These are phyloP conservation scores for Pyrenochaeta sp. DNA, from an alignment of 2,329 filamentous ascomycete species.

Conservation along the genomic window DNA sequence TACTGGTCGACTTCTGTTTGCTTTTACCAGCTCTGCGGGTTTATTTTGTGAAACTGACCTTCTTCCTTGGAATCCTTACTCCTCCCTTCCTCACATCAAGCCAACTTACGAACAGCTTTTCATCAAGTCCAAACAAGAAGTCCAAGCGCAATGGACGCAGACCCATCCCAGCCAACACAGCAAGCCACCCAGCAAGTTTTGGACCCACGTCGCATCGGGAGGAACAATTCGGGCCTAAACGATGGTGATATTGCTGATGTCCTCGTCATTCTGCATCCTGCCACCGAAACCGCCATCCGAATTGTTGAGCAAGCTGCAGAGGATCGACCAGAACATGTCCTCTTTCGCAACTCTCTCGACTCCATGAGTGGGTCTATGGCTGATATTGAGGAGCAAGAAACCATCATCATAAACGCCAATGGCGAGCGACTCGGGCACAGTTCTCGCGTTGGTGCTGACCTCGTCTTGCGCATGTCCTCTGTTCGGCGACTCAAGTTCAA, in stretches of 20 bases:
- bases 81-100: too few relatives aligned
- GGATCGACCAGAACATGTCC: constrained; percentile 65
- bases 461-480: constrained; percentile 83
- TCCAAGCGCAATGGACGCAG: constrained; percentile 22
- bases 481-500: constrained; percentile 66
- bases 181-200: constrained; percentile 79
- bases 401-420: constrained; percentile 57
- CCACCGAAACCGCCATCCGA: constrained; percentile 72
- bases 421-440: constrained; percentile 24
- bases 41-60: too few relatives aligned
- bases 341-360: constrained; percentile 55
- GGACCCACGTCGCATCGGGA: constrained; percentile 80
- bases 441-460: constrained; percentile 58
- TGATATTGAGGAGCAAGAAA: constrained; percentile 52
- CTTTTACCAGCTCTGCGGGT: too few relatives aligned
- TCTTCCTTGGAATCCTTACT: too few relatives aligned
- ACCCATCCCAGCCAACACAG: constrained; percentile 57
- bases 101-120: not conserved
- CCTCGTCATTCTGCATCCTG: constrained; percentile 85
- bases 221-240: constrained; percentile 82
- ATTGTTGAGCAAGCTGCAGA: constrained; percentile 69
- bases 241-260: constrained; percentile 87
- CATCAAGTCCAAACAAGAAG: not conserved
- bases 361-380: constrained; percentile 47
- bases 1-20: too few relatives aligned